Base-by-base conservation (phyloP, 108 stramenopile species). In the Aurantiochytrium sp. region DNA sequence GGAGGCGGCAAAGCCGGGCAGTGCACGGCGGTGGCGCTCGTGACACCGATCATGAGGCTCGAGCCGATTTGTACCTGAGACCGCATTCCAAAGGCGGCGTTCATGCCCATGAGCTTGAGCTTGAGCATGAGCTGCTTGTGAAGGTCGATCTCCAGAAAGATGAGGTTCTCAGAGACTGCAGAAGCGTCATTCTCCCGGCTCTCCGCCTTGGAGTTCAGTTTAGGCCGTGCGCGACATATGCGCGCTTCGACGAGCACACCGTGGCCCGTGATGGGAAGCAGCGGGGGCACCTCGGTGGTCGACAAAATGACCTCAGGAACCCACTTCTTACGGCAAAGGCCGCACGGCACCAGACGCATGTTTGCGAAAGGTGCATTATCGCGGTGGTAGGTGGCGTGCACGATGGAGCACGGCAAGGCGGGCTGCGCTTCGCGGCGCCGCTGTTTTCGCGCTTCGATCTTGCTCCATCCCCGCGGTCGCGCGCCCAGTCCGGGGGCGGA, bases 371-470 rank as follows among this genome's bases (percentile, higher is more conserved):
- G 97, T 32, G 97, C 98, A 52, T 92, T 87, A 22, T 95, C 88
- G 88, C 96, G 97, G 48, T 97, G 96, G 90, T 98, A 99, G 0
- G 98, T 97, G 19, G 98, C 97, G 92, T 99, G 98, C 87, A 96
- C 95, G 86, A 93, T 96, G 42, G 95, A 95, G 87, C 96, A 97
- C 36, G 96, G 69, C 1, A 32, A 32, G 39, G 32, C 45, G 1
- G 73, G 96, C 88, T 93, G 94, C 17, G 95, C 94, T 12, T 92
- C 86, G 4, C 94, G 86, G 22, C 92, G 92, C 6, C 93, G 89
- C 27, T 94, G 89, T 59, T 94, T 69, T 21, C n/a, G 55, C 52
- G 59, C 87, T 31, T 55, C 52, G 5, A 34, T 12, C 55, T 81
- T 12, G 12, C 41, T 65, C 34, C 6, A 17, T 12, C 27, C 32